Evolutionary conservation across 2,329 filamentous ascomycete species (phyloP), one percentile per base, ranked within the genome.

Genomic region (Colletotrichum tropicale): DNA sequence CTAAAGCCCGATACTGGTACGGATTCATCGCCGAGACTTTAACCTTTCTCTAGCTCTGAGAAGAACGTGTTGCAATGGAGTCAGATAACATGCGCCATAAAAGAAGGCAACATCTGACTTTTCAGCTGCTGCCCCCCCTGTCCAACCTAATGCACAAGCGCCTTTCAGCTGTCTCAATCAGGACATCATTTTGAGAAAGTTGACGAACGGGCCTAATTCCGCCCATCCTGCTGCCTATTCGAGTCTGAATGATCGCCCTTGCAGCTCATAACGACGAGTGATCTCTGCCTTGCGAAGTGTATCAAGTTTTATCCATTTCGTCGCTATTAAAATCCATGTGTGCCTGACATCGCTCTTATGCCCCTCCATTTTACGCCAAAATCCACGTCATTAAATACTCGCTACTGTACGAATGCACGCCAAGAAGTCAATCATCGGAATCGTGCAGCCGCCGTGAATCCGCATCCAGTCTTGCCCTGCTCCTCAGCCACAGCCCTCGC

Each of bases 381-480:
- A 13, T 58, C 12, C 58, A 36, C 10, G 13, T 21, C n/a, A 8
- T 30, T 38, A 38, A 28, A 18, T 16, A 7, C 15, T 36, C 13
- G 16, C 18, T 36, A n/a, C 21, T 64, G 2, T 18, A 43, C 2
- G 21, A 64, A 38, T 34, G 12, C 13, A 24, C 9, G 32, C 18
- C 55, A 56, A 68, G 43, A 38, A 15, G 15, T 12, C n/a, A 68
- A 58, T 1, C 2, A 64, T 74, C 24, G 66, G 8, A 52, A 52
- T 52, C 43, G 43, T 21, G 43, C 43, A 52, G 71, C 70, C 9
- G 64, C 26, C 2, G 48, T 60, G 24, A 76, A 76, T 0, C 74
- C 71, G 12, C 74, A 76, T 0, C 71, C 74, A 7, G 74, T 74
- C 8, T 76, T 76, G 6, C 74, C 73, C 12, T 64, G 56, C 9